phyloP scores from a whole-genome alignment of 371 early-diverging fungal genomes.

The Lichtheimia ornata region DNA sequence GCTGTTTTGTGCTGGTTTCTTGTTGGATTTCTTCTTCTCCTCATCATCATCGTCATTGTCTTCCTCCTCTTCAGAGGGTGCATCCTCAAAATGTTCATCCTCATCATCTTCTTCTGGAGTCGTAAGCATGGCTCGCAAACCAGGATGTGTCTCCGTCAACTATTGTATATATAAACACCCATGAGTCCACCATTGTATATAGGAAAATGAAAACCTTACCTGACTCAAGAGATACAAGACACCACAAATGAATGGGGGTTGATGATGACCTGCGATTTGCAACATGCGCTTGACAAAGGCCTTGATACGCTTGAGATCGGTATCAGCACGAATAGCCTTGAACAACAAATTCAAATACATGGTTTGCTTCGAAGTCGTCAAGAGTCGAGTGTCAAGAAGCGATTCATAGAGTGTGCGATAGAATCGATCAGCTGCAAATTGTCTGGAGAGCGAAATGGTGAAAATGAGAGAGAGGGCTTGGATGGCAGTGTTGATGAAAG shows the following conservation, averaged over 20 bases:
- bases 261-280: conserved; percentile 77
- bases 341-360: conserved; percentile 91
- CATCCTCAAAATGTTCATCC: conserved; percentile 57
- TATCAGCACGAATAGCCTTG: conserved; percentile 82
- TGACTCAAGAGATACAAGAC: conserved; percentile 82
- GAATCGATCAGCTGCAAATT: conserved; percentile 76
- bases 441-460: conserved; percentile 66
- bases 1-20: conserved; percentile 15
- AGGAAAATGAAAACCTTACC: conserved; percentile 38
- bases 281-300: conserved; percentile 90
- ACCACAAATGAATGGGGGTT: conserved; percentile 85
- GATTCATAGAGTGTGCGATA: conserved; percentile 90
- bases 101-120: conserved; percentile 75
- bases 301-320: conserved; percentile 64
- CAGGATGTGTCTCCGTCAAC: conserved; percentile 46
- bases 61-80: conserved; percentile 47
- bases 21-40: conserved; percentile 16
- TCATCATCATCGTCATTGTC: conserved; percentile 17
- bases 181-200: background rate
- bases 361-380: conserved; percentile 83
- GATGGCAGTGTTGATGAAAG: conserved; percentile 87
- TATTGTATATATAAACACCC: background rate
- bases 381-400: conserved; percentile 81
- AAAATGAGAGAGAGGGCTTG: conserved; percentile 91
- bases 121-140: conserved; percentile 61